Conservation (phyloP, 2,329 filamentous ascomycete species). For the Orbilia oligospora region DNA sequence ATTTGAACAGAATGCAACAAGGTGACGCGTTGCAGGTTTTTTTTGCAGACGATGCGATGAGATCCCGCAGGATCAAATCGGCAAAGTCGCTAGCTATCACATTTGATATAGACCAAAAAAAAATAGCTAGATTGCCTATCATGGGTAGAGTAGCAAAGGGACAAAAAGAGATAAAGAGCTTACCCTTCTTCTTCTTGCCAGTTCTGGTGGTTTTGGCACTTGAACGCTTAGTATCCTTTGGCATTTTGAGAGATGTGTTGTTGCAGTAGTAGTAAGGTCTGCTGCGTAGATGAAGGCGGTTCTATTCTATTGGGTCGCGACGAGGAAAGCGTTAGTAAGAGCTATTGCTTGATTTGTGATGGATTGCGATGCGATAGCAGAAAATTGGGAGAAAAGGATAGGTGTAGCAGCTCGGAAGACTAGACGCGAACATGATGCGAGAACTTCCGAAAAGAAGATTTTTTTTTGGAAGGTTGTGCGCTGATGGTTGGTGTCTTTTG, state of each 20-base stretch:
- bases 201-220: constrained; percentile 41
- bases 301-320: constrained; percentile 57
- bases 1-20: constrained; percentile 22
- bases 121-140: background rate
- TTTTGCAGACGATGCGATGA: constrained; percentile 10
- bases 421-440: constrained; percentile 35
- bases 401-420: background rate
- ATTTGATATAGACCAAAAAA: background rate
- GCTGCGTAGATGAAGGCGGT: constrained; percentile 31
- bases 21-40: constrained; percentile 44
- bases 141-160: background rate
- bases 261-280: constrained; percentile 32
- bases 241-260: constrained; percentile 59
- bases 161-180: constrained; percentile 11
- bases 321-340: constrained; percentile 7
- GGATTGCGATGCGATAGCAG: constrained; percentile 11
- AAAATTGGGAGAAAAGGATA: constrained; percentile 44
- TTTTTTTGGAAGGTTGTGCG: constrained; percentile 31
- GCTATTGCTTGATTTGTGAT: background rate
- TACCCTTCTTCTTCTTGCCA: constrained; percentile 61
- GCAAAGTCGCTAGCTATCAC: too few species aligned
- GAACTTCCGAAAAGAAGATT: constrained; percentile 26
- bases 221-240: constrained; percentile 43
- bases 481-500: constrained; percentile 24
- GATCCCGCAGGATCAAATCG: constrained; percentile 1